Base-by-base conservation (phyloP, 176 grass and related monocot species). In the Musa troglodytarum region DNA sequence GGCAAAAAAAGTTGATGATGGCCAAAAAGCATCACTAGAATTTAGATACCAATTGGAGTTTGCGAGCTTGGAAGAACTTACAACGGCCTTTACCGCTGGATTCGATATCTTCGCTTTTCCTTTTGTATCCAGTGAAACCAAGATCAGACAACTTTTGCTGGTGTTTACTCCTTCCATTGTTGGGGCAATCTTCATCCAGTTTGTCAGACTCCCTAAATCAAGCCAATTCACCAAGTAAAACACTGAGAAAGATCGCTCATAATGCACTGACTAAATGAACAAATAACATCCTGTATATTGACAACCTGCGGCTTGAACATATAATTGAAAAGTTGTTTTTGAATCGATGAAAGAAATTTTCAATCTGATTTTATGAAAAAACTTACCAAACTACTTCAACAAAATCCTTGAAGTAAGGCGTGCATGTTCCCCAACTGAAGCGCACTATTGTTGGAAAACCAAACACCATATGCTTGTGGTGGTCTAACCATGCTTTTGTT, bases 341-440 rank as follows among this genome's bases (percentile, higher is more conserved):
- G 3, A 57, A 57, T 57, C 2, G 57, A n/a, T 10, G 10, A 63
- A 63, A 10, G 23, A 26, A 26, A 65, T 65, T 21, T 51, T 6
- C 68, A 19, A 8, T 14, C 43, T 11, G 43, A 70, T 20, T 19
- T 34, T 9, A 11, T 28, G 63, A 11, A 3, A 3, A 70, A n/a
- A 53, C 83, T 91, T 17, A 93, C 94, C 94, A 98, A 43, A 80
- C 83, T 63, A 98, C 84, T 77, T 94, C 82, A 74, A 87, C 81
- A 25, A 69, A 79, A 67, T 89, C 74, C 72, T 93, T 89, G 73
- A 94, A 85, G 69, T 82, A 98, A 50, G 95, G 29, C 2, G 69
- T 86, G 81, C 95, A 98, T 65, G 95, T 98, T 84, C 86, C 88
- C 90, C 95, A 98, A 26, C 95, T 98, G 80, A 98, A 98, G 71